Evolutionary conservation across 2,329 filamentous ascomycete species (phyloP), one percentile per base, ranked within the genome.

Genomic region (Teratosphaeria zuluensis): DNA sequence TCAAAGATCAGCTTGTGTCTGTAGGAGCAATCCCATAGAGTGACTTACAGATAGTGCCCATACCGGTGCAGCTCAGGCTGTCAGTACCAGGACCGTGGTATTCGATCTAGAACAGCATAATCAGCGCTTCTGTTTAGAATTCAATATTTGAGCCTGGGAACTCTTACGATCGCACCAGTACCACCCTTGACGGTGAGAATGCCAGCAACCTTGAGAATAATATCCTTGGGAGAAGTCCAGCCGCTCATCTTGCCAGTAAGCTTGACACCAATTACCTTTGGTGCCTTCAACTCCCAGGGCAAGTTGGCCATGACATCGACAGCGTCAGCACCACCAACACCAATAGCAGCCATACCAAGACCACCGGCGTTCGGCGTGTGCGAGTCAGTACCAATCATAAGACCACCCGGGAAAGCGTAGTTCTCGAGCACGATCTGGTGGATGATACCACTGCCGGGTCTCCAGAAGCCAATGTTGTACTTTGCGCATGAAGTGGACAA

Each of bases 401-500:
- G 85, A 84, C 88, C 92, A 84, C 94, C 94, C 65, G 94, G 94
- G 87, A 97, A 97, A 75, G 92, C 92, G 77, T 97, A 97, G 84
- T 97, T 97, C 81, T 99, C 94, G 60, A 97, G 85, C 64, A 97
- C 79, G 73, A 97, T 97, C 82, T 97, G 94, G 81, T 99, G 94
- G 70, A 99, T 99, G 76, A 97, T 99, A 83, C 94, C 94, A 74
- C 92, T 96, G 69, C 94, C 94, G 65, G 94, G 94, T 77, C 85
- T 90, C 94, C 94, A 99, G 87, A 97, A 97, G 81, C 94, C 94
- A 76, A 97, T 97, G 84, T 97, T 92, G 84, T 97, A 99, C 83
- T 97, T 99, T 73, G 92, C 92, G 76, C 92, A 97, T 66, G 92
- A 89, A 64, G 87, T 86, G 62, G 91, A 84, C 73, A 99, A 80